A percentile compares a stretch with the other conserved stretches of the same genome.
Conservation (phyloP, 495 filamentous ascomycete genomes). For the Massariosphaeria phaeospora region DNA sequence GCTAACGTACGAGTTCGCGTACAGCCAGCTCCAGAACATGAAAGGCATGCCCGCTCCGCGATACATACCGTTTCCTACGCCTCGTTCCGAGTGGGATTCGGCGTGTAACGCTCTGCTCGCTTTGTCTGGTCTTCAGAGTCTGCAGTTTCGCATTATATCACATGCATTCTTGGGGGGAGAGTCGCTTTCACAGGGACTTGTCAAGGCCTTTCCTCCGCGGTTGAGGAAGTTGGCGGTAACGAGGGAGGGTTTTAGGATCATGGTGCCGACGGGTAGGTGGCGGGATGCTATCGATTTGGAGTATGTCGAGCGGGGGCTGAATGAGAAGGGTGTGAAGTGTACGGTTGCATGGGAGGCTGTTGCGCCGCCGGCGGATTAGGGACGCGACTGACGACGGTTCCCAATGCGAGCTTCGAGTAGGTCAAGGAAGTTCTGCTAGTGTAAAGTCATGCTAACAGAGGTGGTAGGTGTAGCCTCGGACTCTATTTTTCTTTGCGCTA, state of each 20-base stretch:
- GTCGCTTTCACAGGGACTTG: not conserved
- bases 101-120: not conserved
- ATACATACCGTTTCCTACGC: not conserved
- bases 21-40: not conserved
- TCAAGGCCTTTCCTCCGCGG: not conserved
- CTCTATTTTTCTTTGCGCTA: not conserved
- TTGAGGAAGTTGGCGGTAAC: not conserved
- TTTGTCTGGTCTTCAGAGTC: not conserved
- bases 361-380: not conserved
- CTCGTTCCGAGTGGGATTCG: not conserved
- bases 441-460: not conserved
- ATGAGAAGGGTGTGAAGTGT: slow-evolving; percentile 2
- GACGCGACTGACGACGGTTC: not conserved
- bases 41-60: not conserved
- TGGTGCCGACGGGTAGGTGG: not conserved
- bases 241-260: not conserved
- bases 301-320: not conserved
- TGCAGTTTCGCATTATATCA: not conserved
- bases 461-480: not conserved
- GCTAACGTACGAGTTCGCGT: not conserved
- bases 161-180: not conserved
- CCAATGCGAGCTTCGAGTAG: too few relatives aligned
- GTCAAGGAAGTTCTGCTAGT: too few relatives aligned
- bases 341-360: not conserved
- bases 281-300: not conserved